phyloP scores from a whole-genome alignment of 768 basidiomycete genomes.

The Cystobasidium tubakii region DNA sequence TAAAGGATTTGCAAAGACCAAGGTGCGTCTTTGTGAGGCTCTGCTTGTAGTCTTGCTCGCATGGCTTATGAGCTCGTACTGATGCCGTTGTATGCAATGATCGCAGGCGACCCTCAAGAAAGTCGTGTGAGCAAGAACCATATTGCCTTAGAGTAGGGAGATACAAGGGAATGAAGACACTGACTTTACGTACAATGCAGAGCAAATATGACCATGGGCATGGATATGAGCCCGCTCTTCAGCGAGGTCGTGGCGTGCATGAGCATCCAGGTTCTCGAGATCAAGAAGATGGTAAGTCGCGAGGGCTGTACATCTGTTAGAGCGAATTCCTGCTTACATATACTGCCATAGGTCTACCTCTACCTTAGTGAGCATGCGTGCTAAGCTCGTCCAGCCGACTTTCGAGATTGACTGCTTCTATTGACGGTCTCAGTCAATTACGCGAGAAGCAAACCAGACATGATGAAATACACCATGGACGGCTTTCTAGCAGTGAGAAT shows the following conservation, averaged over 20 bases:
- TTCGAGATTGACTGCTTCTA: background rate
- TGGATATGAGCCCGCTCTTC: slow-evolving; percentile 70
- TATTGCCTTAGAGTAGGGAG: background rate
- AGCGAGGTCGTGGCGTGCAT: slow-evolving; percentile 92
- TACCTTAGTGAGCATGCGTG: slow-evolving; percentile 18
- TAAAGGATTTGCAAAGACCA: slow-evolving; percentile 89
- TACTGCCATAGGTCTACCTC: slow-evolving; percentile 28
- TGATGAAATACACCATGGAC: slow-evolving; percentile 82
- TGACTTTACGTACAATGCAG: background rate
- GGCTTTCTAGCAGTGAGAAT: slow-evolving; percentile 75
- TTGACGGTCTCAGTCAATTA: slow-evolving; percentile 67
- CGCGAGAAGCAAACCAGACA: slow-evolving; percentile 85
- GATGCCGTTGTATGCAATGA: background rate
- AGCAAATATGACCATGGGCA: slow-evolving; percentile 99
- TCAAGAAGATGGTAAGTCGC: slow-evolving; percentile 71
- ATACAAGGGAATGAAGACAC: background rate
- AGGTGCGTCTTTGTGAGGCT: slow-evolving; percentile 62
- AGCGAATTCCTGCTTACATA: background rate
- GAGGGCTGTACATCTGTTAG: background rate
- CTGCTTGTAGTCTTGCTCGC: slow-evolving; percentile 66
- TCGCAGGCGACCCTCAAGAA: slow-evolving; percentile 20
- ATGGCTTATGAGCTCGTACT: background rate
- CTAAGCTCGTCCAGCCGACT: background rate
- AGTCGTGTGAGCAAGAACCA: slow-evolving; percentile 22
- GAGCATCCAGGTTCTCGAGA: slow-evolving; percentile 88